phyloP scores from a whole-genome alignment of 306 rosid genomes.

The Luffa aegyptiaca region DNA sequence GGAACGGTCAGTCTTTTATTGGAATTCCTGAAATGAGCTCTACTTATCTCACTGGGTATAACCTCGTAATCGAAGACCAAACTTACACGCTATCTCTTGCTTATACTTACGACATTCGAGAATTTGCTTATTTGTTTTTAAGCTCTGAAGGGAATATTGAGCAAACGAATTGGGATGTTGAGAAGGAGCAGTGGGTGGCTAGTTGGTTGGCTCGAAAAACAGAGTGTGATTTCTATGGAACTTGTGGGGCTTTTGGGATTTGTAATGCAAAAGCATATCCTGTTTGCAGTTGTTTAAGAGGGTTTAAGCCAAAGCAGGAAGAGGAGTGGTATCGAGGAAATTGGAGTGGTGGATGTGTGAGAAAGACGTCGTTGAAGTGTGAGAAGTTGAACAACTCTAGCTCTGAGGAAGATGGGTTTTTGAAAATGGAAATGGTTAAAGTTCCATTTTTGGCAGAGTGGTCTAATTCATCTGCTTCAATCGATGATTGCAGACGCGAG shows the following conservation, averaged over 20 bases:
- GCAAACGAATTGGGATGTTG: not conserved
- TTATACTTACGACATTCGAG: not conserved
- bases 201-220: not conserved
- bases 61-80: constrained; percentile 10
- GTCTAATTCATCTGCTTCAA: not conserved
- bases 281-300: constrained; percentile 38
- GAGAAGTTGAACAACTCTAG: not conserved
- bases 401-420: constrained; percentile 20
- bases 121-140: not conserved
- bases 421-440: constrained; percentile 15
- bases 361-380: not conserved
- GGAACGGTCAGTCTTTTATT: not conserved
- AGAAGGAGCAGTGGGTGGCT: not conserved
- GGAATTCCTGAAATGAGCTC: constrained; percentile 26
- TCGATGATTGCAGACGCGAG: not conserved
- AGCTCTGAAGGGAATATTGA: constrained; percentile 4
- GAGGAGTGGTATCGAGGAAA: constrained; percentile 15
- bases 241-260: not conserved
- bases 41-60: constrained; percentile 18
- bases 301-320: constrained; percentile 25
- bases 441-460: constrained; percentile 13
- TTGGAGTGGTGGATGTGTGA: constrained; percentile 34
- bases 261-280: constrained; percentile 16
- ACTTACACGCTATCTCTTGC: constrained; percentile 9
- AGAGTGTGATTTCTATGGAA: constrained; percentile 27